Evolutionary conservation across 2,329 filamentous ascomycete genomes (phyloP), one percentile per base, ranked within the genome.

Genomic region (Botrytis squamosa): DNA sequence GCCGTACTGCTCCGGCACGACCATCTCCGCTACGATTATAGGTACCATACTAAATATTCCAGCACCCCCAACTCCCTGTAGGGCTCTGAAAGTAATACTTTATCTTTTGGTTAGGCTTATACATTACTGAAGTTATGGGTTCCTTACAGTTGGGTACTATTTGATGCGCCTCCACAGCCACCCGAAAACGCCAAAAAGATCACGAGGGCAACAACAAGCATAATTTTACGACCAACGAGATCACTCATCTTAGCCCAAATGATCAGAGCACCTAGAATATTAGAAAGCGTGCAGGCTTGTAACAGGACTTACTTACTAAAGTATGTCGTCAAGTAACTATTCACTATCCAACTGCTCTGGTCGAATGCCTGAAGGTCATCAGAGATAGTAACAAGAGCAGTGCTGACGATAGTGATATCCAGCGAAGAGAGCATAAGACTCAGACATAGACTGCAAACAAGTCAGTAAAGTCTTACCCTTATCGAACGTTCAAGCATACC

Each of bases 21-120:
- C 83, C 18, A 88, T 79, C 67, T 87, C 86, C 33, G 83, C 84
- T 4, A 86, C 80, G 29, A 88, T 82, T 70, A 87, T 84, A 44
- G 85, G 83, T 3, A 83, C 81, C 14, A 88, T 80, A 49, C 85
- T 77, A 71, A 82, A 83, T 74, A 85, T 83, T 0, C 85, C 86
- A 5, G 84, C 85, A 1, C 81, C 83, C 0, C 85, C 86, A 3
- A 86, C 78, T 0, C 89, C 89, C 75, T 78, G 77, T 33, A 77
- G 72, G 4, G 75, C 76, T 33, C 76, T 72, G 29, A 76, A 67
- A 29, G 75, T 52, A 20, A 77, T 76, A n/a, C 73, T 76, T 12
- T 16, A 3, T 16, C 7, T 16, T n/a, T 12, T 68, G 14, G 33
- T 52, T 38, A 68, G 16, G 29, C 1, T 5, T 18, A 52, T 14